Evolutionary conservation across 768 basidiomycete species (phyloP), one percentile per base, ranked within the genome.

Genomic region (Tulasnella sp.): DNA sequence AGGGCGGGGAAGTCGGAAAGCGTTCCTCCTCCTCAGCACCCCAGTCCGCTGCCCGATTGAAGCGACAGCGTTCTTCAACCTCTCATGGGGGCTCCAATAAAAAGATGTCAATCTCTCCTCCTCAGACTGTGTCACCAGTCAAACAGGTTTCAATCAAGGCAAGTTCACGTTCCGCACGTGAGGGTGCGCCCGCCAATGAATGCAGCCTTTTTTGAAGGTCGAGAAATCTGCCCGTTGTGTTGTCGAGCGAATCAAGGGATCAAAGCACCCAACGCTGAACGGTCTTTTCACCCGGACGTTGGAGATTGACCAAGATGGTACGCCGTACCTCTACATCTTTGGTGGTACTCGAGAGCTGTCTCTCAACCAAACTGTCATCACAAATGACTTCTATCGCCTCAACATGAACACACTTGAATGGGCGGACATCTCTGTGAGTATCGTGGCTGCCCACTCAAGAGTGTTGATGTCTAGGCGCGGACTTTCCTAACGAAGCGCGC

Each of bases 381-480:
- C 39, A 14, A 76, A 76, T 24, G 75, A 76, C 56, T 76, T 76
- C 46, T 76, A 76, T 19, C 39, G 38, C 14, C 46, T 76, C 21
- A 46, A 76, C 27, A 27, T 76, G 40, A 27, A 58, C 21, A 76
- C 24, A 38, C 44, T 76, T 18, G 38, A 46, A 10, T 76, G 75
- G 75, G 38, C 24, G 44, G 56, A 76, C 19, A n/a, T 76, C 18
- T 38, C 74, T 19, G 74, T 75, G 27, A 31, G 74, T 27, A 75
- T 48, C 27, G 39, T 12, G 34, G 71, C 36, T 31, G 36, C n/a
- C 21, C 7, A 72, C 71, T 10, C 36, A 4, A 71, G 4, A 21
- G 18, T 5, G 2, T 38, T 27, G 21, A 10, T 8, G 71, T 42
- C 10, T 36, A 72, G 18, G 18, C n/a, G 1, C 16, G n/a, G 27